Base-by-base conservation (phyloP, 1,284 basidiomycete species). In the Trametes polyzona region DNA sequence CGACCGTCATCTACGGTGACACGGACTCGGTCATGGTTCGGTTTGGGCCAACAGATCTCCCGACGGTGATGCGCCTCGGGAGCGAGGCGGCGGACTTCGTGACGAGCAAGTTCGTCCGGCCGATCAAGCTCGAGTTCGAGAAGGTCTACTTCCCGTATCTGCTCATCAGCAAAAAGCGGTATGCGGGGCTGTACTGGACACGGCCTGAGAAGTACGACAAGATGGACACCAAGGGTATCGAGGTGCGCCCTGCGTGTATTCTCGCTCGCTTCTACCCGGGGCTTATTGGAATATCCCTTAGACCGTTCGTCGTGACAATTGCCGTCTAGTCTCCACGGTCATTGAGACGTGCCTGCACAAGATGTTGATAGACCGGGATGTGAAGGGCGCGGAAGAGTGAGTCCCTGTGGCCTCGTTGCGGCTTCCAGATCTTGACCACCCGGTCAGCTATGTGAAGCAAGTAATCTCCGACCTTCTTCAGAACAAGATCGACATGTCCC, bases 181-280 rank as follows among this genome's bases (percentile, higher is more conserved):
- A 98, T 73, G 95, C 96, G 2, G 96, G 95, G 4, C 74, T 97
- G 55, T 97, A 98, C 69, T 98, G 96, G 96, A 98, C 95, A 1
- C 87, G 85, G 62, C 78, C 88, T 7, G 95, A 97, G 42, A 96
- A 94, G 72, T 95, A 92, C 65, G 96, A 98, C 73, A 98, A 98
- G 77, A 97, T 98, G 96, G 95, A 98, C 67, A 90, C 96, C 1
- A 98, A 98, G 75, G 95, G 95, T 67, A 98, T 98, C 58, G 95
- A 98, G 83, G 95, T 95, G 57, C 27, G 85, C 68, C 3, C 17
- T 23, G 7, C 12, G 17, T 54, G 14, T 3, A n/a, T n/a, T n/a
- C n/a, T n/a, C n/a, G n/a, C n/a, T n/a, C n/a, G n/a, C n/a, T n/a
- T n/a, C n/a, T n/a, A n/a, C n/a, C n/a, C n/a, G n/a, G n/a, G n/a